Base-by-base conservation (phyloP, 176 grass and related monocot genomes). In the Canna indica region DNA sequence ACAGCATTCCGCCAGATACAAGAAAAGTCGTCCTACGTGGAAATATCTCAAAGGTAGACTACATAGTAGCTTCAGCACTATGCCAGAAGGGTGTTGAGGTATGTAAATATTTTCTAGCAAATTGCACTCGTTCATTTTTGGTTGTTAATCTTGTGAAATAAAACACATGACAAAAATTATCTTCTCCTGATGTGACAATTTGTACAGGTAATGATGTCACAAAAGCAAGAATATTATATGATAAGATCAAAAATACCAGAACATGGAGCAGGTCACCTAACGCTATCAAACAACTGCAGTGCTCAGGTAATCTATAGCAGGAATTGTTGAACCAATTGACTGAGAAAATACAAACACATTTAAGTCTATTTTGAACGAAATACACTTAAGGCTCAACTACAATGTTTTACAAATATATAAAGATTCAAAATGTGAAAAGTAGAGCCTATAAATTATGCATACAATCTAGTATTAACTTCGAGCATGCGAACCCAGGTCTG, bases 11-110 rank as follows among this genome's bases (percentile, higher is more conserved):
- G 39, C 47, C 46, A 41, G 81, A 87, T 32, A 91, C 76, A 83
- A 68, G 72, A 59, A 84, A 79, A 83, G 77, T 91, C 25, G 7
- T 91, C 67, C 74, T 96, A 3, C 70, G 36, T 28, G 93, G 93
- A 83, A 76, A 77, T 53, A 42, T 90, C 70, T 85, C 88, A 1
- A 90, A 91, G 72, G 88, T 91, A 13, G 83, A 83, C 58, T 77
- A 56, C 68, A 77, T 48, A 73, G 70, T 88, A 53, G 86, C 75
- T 45, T 35, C 52, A 65, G 81, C 77, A 41, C 83, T 96, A 26
- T 96, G 86, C 77, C 87, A 83, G 71, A 90, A 81, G 57, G 77
- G 85, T 27, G 45, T 91, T 75, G 73, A 90, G 75, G 93, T 96
- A 87, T 77, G 29, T 67, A 72, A 31, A 59, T 9, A 26, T 14